Conservation (phyloP, 2,329 filamentous ascomycete species). For the Gnomoniopsis sp. region DNA sequence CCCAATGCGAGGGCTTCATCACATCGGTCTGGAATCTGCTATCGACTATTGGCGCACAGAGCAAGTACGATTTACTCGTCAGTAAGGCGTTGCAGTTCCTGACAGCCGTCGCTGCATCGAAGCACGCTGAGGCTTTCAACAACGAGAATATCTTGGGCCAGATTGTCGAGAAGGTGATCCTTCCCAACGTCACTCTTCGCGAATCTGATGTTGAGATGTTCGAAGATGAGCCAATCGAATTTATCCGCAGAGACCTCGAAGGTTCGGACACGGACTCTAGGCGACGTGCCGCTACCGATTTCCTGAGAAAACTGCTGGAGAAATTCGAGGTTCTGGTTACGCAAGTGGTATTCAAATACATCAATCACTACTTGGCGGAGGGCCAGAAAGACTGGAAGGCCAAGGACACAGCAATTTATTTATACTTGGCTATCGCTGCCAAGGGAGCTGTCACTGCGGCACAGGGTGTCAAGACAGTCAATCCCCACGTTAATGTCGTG, state of each 20-base stretch:
- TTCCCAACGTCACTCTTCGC: conserved; percentile 87
- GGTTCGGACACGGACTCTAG: conserved; percentile 95
- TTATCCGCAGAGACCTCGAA: conserved; percentile 90
- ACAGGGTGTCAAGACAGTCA: conserved; percentile 88
- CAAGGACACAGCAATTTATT: conserved; percentile 96
- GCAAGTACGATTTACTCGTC: conserved; percentile 90
- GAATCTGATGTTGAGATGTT: conserved; percentile 95
- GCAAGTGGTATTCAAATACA: conserved; percentile 80
- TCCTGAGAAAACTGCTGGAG: conserved; percentile 82
- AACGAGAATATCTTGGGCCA: conserved; percentile 74
- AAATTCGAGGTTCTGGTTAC: conserved; percentile 86
- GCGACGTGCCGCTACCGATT: conserved; percentile 89
- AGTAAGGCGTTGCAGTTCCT: conserved; percentile 94
- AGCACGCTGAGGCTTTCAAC: conserved; percentile 84
- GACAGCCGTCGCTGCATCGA: conserved; percentile 77
- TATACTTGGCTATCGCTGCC: conserved; percentile 90
- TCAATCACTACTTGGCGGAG: conserved; percentile 80
- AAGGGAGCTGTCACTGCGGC: conserved; percentile 84
- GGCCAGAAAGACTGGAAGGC: conserved; percentile 86
- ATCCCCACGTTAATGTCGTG: conserved; percentile 81
- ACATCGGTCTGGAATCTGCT: conserved; percentile 87
- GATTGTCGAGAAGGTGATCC: conserved; percentile 91
- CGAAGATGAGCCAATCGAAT: conserved; percentile 98
- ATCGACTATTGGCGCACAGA: conserved; percentile 80
- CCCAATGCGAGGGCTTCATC: conserved; percentile 79